Conservation (phyloP, 129 eudicot species). For the Escallonia herrerae region DNA sequence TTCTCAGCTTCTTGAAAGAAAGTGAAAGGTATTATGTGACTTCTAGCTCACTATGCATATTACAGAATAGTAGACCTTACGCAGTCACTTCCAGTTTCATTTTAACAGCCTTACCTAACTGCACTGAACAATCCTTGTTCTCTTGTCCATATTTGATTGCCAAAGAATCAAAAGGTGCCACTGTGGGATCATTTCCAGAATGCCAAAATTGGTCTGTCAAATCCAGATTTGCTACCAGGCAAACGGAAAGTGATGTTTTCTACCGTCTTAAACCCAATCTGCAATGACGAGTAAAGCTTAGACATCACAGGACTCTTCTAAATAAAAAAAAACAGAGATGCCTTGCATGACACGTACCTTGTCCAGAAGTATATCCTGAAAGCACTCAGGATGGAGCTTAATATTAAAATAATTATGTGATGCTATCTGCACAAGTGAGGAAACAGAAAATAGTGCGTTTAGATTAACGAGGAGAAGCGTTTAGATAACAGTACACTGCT, state of each 20-base stretch:
- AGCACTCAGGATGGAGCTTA: constrained; percentile 41
- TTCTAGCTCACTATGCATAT: no score
- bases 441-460: background rate
- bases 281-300: constrained; percentile 17
- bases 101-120: no score
- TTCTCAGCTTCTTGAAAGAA: no score
- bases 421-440: constrained; percentile 54
- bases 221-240: constrained; percentile 60
- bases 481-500: no score
- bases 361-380: constrained; percentile 85
- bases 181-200: constrained; percentile 58
- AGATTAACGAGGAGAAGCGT: no score
- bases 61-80: no score
- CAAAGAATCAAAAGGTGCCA: no score
- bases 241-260: constrained; percentile 55
- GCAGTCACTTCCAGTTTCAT: no score
- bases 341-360: constrained; percentile 43
- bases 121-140: no score
- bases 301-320: background rate
- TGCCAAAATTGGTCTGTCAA: constrained; percentile 73
- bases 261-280: constrained; percentile 80
- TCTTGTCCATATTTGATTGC: no score
- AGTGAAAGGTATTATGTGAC: no score
- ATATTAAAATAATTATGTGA: constrained; percentile 41
- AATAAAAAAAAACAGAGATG: background rate